Evolutionary conservation across 768 basidiomycete genomes (phyloP), one percentile per base, ranked within the genome.

Genomic region (Boletus bicolor): DNA sequence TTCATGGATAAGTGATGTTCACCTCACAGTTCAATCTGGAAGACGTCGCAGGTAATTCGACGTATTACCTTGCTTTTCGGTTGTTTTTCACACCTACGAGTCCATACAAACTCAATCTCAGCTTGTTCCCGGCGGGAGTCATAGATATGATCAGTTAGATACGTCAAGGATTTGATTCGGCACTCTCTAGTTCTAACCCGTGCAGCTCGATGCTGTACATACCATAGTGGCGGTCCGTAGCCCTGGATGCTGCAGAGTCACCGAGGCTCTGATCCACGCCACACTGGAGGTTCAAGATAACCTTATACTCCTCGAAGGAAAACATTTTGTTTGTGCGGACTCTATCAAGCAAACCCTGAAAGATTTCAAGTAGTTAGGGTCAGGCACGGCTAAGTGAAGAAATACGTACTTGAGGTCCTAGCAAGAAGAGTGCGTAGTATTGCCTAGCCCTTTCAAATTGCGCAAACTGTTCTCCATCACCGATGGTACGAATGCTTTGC

Each of bases 161-260:
- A 45, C 52, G 34, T 70, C 48, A 68, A 50, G 61, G 41, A 49
- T 52, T 71, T 37, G 71, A 71, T 56, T 76, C 79, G 45, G 79
- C 77, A 42, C 66, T 67, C 63, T 76, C 78, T 67, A 91, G 74
- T 70, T 87, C 89, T 63, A 91, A 68, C 55, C 86, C 89, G 64
- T 94, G 94, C 63, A 97, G 72, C 66, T 96, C 93, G 65, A 95
- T 95, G 60, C 92, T 78, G 71, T 92, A 93, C 81, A 87, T 84
- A 72, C 86, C 88, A 70, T 92, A 93, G 64, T 87, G 85, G 45
- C 83, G 81, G 71, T 93, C 85, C 2, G 70, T 65, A 8, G 86
- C 82, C 59, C 79, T 81, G 36, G 78, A 71, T 19, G 70, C 75
- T 19, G 75, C 81, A 21, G 75, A 74, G 36, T 83, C 82, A 19